Conservation (phyloP, 192 early-diverging fungal genomes). For the Coemansia sp. region DNA sequence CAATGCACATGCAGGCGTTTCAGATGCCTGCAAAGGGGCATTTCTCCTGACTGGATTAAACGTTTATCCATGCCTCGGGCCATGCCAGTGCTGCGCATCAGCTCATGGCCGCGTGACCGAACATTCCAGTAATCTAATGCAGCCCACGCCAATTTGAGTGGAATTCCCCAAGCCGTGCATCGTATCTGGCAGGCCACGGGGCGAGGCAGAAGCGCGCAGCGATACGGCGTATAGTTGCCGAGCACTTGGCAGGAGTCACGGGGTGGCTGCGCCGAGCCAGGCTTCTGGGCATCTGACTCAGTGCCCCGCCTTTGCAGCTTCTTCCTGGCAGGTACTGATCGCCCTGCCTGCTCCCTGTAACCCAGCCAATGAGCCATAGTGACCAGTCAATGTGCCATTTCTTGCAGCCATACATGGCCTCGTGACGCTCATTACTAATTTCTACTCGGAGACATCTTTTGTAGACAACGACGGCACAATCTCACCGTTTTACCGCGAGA, state of each 20-base stretch:
- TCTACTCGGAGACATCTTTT: constrained; percentile 9
- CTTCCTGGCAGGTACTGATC: neutral
- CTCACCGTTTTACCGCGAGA: constrained; percentile 47
- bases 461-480: constrained; percentile 44
- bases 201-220: neutral
- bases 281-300: neutral
- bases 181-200: neutral
- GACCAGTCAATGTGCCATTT: neutral
- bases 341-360: neutral
- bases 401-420: neutral
- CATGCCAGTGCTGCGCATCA: constrained; percentile 2
- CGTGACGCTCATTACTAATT: constrained; percentile 7
- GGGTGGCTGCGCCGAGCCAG: neutral
- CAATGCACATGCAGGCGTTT: neutral
- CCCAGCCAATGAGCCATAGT: neutral
- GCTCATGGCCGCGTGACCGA: neutral
- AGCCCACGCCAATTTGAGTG: neutral
- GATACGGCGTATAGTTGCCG: neutral
- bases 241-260: neutral
- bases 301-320: too few relatives aligned
- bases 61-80: neutral
- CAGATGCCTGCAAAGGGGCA: constrained; percentile 3
- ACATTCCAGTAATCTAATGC: neutral
- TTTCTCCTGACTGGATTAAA: neutral
- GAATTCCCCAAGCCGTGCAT: neutral